phyloP scores from a whole-genome alignment of 306 rosid genomes.

The Rosa multiflora region DNA sequence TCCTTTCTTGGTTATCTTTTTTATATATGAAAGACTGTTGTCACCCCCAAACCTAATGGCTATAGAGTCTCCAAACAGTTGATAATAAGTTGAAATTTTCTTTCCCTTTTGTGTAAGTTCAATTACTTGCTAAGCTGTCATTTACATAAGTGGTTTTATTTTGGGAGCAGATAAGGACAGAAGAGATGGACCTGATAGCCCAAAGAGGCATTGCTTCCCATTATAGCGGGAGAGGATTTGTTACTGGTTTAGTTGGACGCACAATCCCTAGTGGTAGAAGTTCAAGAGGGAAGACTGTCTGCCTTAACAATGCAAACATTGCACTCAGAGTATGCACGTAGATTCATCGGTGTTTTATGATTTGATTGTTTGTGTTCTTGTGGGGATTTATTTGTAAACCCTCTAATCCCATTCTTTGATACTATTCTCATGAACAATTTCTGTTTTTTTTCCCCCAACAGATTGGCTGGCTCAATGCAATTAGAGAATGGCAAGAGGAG shows the following conservation, averaged over 20 bases:
- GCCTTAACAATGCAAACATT: constrained; percentile 91
- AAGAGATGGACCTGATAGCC: constrained; percentile 95
- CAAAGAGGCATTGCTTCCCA: constrained; percentile 99
- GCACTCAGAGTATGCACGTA: constrained; percentile 82
- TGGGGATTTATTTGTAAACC: constrained; percentile 25
- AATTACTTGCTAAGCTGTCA: background rate
- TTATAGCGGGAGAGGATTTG: constrained; percentile 80
- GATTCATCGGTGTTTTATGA: constrained; percentile 21
- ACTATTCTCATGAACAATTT: constrained; percentile 38
- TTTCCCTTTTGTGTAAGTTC: background rate
- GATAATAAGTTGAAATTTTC: background rate
- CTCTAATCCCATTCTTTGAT: constrained; percentile 24
- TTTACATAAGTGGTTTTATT: constrained; percentile 19
- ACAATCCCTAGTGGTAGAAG: constrained; percentile 61
- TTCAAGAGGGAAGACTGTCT: constrained; percentile 80
- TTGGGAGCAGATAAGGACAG: constrained; percentile 86
- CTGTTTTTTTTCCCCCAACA: constrained; percentile 39
- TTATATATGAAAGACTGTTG: constrained; percentile 84
- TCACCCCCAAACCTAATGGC: constrained; percentile 96
- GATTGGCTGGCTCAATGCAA: constrained; percentile 99
- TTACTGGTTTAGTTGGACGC: constrained; percentile 66
- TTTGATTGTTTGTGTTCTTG: constrained; percentile 25
- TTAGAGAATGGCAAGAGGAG: constrained; percentile 99
- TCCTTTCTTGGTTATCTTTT: constrained; percentile 20
- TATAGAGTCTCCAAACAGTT: constrained; percentile 56